A percentile compares a stretch with the other conserved stretches of the same genome.
Evolutionary conservation across 192 early-diverging fungal genomes (phyloP).

Genomic region (Dispira parvispora): DNA sequence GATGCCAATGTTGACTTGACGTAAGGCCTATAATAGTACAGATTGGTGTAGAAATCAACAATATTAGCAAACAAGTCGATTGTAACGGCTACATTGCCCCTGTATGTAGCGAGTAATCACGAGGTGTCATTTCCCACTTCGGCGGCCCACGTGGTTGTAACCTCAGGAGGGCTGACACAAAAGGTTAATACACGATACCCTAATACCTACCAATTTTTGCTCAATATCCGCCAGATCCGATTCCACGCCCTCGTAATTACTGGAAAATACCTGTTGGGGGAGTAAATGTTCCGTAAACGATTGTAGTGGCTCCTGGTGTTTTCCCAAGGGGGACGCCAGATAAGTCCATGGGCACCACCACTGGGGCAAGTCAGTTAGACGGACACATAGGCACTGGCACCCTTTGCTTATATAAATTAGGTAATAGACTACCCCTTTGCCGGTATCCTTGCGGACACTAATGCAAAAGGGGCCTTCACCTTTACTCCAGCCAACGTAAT

Average conservation of each 20-base stretch:
- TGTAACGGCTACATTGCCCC: not conserved
- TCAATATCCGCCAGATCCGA: not conserved
- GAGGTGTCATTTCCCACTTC: not conserved
- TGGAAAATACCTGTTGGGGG: not conserved
- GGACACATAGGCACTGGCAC: not conserved
- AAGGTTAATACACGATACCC: too few relatives aligned
- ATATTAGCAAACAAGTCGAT: not conserved
- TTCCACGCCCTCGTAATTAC: not conserved
- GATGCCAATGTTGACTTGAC: not conserved
- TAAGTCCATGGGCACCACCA: not conserved
- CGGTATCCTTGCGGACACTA: not conserved
- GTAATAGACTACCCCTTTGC: not conserved
- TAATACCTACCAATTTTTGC: conserved; percentile 1
- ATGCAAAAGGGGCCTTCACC: not conserved
- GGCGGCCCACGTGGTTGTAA: not conserved
- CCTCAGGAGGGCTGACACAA: not conserved
- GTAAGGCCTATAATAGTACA: not conserved
- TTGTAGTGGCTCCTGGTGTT: not conserved
- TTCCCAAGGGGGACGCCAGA: not conserved
- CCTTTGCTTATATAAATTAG: not conserved
- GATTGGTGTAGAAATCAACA: not conserved
- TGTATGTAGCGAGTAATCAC: not conserved
- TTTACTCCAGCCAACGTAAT: not conserved
- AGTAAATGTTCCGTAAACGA: not conserved
- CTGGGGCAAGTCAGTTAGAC: not conserved